Base-by-base conservation (phyloP, 139 green algal genomes). In the Chlorella sorokiniana region DNA sequence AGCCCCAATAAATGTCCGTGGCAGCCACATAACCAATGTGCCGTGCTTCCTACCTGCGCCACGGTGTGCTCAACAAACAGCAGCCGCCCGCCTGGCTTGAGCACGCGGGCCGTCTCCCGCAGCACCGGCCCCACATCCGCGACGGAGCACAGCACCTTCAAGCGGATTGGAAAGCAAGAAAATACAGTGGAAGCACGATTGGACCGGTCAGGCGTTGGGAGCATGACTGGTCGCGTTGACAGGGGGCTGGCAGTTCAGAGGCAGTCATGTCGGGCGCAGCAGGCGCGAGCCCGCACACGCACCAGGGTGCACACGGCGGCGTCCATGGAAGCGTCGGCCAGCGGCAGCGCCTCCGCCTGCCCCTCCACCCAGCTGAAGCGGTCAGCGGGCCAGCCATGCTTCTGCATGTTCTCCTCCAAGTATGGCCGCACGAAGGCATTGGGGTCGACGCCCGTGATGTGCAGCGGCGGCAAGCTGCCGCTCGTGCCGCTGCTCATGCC, bases 21-120 rank as follows among this genome's bases (percentile, higher is more conserved):
- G 52, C 59, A 65, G 59, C 2, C 59, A 65, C 59, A 65, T 3
- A 3, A 64, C 5, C 54, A 63, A 7, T 1, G 20, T 10, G 22
- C 61, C 40, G 41, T 5, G 40, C 29, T 2, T 7, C 70, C n/a
- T 31, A 77, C 70, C 70, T 77, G 44, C 11, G 73, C 84, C 9
- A 40, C 44, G 9, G 70, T 83, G 79, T 96, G 92, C 82, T 96
- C 92, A 31, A 95, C 85, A 23, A 94, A 91, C 61, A 94, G 79
- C 27, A 94, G 62, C 8, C 63, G 37, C 25, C 92, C 92, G 8
- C 87, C 85, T 18, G 92, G 91, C 61, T 85, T 85, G 41, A 96
- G 81, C 62, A 96, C 89, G 37, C 90, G 74, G 1, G 63, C 35
- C 5, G 87, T 38, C 76, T 95, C 92, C 0, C 40, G 37, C 29